Evolutionary conservation across 2,329 filamentous ascomycete genomes (phyloP).

Genomic region (Sclerotiophoma versabilis): DNA sequence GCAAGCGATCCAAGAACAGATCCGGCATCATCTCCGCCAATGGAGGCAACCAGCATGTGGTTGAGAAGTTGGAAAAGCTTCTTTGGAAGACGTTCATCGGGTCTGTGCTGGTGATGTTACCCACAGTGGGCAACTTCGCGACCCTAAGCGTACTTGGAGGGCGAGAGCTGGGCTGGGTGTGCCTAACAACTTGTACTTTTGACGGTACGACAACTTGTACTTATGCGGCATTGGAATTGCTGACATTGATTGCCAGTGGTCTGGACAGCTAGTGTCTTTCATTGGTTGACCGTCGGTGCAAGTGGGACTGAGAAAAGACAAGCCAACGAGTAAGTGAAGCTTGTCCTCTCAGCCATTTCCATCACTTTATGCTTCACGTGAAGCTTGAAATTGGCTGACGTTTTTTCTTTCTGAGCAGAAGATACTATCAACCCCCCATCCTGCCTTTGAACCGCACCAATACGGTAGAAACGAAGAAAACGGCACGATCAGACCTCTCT

Average conservation of each 20-base stretch:
- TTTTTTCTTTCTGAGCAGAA: not conserved
- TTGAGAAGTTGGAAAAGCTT: constrained; percentile 34
- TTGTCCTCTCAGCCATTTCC: not conserved
- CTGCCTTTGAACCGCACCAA: not conserved
- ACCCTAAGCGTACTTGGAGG: constrained; percentile 41
- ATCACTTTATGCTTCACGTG: no score
- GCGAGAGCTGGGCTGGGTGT: constrained; percentile 51
- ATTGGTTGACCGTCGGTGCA: constrained; percentile 47
- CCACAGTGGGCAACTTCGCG: constrained; percentile 49
- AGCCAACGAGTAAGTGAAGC: not conserved
- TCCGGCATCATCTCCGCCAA: constrained; percentile 7
- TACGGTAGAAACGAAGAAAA: not conserved
- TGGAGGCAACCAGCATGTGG: constrained; percentile 25
- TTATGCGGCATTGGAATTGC: no score
- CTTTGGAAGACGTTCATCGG: constrained; percentile 43
- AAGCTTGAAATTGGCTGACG: not conserved
- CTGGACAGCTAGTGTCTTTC: constrained; percentile 43
- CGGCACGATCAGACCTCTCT: not conserved
- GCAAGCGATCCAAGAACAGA: constrained; percentile 7
- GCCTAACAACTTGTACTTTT: constrained; percentile 50
- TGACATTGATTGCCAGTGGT: constrained; percentile 33
- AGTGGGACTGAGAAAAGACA: constrained; percentile 15
- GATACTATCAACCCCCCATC: not conserved
- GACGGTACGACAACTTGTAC: constrained; percentile 42
- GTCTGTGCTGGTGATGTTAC: constrained; percentile 47